phyloP scores from a whole-genome alignment of 352 stramenopile genomes.

The Ophiocytium majus region DNA sequence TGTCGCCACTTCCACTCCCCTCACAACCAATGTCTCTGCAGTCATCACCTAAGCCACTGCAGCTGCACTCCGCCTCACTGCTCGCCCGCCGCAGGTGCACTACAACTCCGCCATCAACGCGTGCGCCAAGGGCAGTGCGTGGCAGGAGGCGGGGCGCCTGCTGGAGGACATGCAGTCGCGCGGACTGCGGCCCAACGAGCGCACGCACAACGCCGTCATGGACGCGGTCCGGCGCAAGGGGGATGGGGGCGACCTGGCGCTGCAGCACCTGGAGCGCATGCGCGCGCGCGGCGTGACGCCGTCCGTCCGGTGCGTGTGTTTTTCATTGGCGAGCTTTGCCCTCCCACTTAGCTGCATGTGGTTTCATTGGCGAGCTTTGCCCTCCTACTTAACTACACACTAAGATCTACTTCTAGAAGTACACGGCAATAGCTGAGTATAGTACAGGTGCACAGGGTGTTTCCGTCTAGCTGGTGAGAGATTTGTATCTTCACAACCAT shows the following conservation, averaged over 20 bases:
- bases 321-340: no score
- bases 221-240: constrained; percentile 22
- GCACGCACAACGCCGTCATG: constrained; percentile 37
- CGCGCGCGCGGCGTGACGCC: background rate
- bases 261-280: constrained; percentile 20
- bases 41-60: background rate
- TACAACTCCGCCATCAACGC: constrained; percentile 38
- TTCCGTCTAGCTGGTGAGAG: no score
- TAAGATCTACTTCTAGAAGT: no score
- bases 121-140: constrained; percentile 28
- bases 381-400: no score
- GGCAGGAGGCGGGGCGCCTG: constrained; percentile 30
- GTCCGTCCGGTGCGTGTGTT: background rate
- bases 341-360: no score
- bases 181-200: constrained; percentile 26
- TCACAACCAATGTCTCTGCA: background rate
- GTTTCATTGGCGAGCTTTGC: no score
- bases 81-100: background rate
- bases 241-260: background rate
- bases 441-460: no score
- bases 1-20: no score
- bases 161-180: constrained; percentile 36
- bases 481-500: no score
- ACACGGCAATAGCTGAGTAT: no score
- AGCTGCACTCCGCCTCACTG: no score